Evolutionary conservation across 2,329 filamentous ascomycete species (phyloP), one percentile per base, ranked within the genome.

Genomic region (Colletotrichum tanaceti): DNA sequence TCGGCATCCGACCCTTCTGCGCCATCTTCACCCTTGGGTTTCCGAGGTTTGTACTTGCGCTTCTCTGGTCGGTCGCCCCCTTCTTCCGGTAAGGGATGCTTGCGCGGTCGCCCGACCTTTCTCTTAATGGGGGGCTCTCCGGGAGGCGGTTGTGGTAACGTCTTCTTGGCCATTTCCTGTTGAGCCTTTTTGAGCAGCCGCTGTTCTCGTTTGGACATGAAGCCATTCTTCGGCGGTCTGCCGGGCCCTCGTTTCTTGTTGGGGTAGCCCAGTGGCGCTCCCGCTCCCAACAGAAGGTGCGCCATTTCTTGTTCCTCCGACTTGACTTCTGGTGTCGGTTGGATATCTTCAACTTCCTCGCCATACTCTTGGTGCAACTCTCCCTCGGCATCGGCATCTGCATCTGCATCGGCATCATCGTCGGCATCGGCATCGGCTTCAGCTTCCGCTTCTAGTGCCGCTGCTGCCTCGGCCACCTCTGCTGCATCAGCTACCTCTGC

Each of bases 121-220:
- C 89, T 84, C 80, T 91, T 91, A 63, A 85, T 78, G 14, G 84
- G 85, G 35, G 84, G 84, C 68, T 86, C 85, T 5, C 81, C 77
- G 1, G 80, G 79, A 5, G 82, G 81, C 18, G 79, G 79, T 68
- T 83, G 84, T 9, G 84, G 82, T 39, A 83, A 72, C 5, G 82
- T 85, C 74, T 87, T 85, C 78, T 85, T 85, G 24, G 83, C 84
- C 72, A 78, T 79, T 70, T 86, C 85, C 71, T 84, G 82, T 47
- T 81, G 78, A 68, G 85, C 82, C 77, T 90, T 91, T 79, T 90
- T 88, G 9, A 89, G 84, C 55, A 89, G 77, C 20, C 88, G 84
- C 72, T 90, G 86, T 74, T 94, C 90, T 65, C 92, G 85, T 79
- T 94, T 94, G 1, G 92, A 94, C 88, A 94, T 93, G 75, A 93